phyloP scores from a whole-genome alignment of 2,329 filamentous ascomycete species.

The Byssochlamys sp. region DNA sequence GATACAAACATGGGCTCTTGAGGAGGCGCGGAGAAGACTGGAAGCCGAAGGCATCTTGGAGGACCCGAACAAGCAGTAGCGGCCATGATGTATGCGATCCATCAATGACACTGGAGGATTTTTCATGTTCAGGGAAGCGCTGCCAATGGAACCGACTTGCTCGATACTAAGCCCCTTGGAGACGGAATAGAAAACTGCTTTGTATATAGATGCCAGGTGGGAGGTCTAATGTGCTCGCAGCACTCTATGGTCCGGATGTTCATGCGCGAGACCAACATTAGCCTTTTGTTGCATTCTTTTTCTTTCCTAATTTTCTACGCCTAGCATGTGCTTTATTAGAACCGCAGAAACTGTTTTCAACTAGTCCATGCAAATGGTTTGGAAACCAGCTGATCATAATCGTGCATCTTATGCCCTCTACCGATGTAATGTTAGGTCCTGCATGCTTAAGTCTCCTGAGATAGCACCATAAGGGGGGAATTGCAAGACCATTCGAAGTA shows the following conservation, averaged over 20 bases:
- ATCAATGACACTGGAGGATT: no score
- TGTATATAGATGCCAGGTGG: constrained; percentile 34
- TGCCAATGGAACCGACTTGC: no score
- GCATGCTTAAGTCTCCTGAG: neutral
- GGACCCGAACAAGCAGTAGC: constrained; percentile 55
- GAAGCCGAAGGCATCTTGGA: constrained; percentile 89
- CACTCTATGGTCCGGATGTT: constrained; percentile 18
- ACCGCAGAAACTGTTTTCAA: constrained; percentile 12
- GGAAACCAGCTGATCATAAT: neutral
- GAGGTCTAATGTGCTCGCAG: constrained; percentile 20
- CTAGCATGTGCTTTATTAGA: constrained; percentile 8
- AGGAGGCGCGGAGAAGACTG: constrained; percentile 89
- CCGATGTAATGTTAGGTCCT: no score
- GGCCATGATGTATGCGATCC: constrained; percentile 35
- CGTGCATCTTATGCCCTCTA: no score
- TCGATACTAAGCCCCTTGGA: neutral
- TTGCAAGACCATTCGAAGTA: neutral
- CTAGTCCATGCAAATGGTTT: constrained; percentile 2
- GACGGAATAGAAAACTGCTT: constrained; percentile 22
- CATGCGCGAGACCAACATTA: constrained; percentile 23
- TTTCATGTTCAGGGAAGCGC: no score
- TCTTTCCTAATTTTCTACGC: constrained; percentile 7
- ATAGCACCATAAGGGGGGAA: neutral
- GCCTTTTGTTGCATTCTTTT: constrained; percentile 19
- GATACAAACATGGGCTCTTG: constrained; percentile 98